Evolutionary conservation across 441 rosid species (phyloP).

Genomic region (Populus trichocarpa): DNA sequence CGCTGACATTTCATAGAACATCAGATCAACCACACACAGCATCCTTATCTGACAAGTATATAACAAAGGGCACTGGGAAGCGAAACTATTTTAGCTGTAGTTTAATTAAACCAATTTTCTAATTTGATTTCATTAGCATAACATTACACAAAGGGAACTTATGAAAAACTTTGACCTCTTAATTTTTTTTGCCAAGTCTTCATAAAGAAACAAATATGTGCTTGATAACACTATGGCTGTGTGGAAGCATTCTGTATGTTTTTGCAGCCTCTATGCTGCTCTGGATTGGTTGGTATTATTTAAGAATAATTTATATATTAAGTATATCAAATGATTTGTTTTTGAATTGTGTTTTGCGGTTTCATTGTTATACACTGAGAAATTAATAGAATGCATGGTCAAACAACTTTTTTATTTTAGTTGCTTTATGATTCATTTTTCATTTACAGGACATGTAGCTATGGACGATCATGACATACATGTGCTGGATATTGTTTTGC

Average conservation of each 20-base stretch:
- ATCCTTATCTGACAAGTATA: background rate
- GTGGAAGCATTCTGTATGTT: background rate
- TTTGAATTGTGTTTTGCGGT: too few relatives aligned
- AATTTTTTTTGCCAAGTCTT: background rate
- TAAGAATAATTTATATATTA: too few relatives aligned
- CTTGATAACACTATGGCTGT: background rate
- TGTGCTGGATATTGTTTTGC: too few relatives aligned
- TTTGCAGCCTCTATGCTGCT: too few relatives aligned
- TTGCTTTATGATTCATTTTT: too few relatives aligned
- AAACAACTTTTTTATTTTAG: too few relatives aligned
- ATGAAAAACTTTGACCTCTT: background rate
- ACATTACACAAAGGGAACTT: background rate
- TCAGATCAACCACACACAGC: background rate
- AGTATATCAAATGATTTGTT: too few relatives aligned
- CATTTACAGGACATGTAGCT: too few relatives aligned
- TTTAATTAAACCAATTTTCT: constrained; percentile 1
- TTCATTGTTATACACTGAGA: too few relatives aligned
- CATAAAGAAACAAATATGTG: background rate
- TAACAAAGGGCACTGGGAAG: background rate
- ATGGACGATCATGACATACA: too few relatives aligned
- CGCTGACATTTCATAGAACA: background rate
- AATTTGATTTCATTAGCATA: background rate
- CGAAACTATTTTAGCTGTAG: background rate
- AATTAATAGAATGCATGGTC: too few relatives aligned
- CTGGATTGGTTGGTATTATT: too few relatives aligned